Evolutionary conservation across 768 basidiomycete genomes (phyloP), one percentile per base, ranked within the genome.

Genomic region (Mycena epipterygia): DNA sequence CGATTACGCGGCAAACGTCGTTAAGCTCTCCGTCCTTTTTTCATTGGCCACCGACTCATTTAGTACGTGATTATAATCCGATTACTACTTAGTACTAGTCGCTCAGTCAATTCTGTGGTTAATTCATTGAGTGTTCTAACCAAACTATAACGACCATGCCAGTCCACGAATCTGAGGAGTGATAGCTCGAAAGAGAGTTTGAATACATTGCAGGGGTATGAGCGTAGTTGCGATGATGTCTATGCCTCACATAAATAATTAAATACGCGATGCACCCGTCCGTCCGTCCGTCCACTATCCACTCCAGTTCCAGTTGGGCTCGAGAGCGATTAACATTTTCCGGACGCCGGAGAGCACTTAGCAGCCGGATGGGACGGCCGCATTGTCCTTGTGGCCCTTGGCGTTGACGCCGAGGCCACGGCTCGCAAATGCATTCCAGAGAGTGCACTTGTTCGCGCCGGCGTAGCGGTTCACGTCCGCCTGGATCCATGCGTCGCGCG

Each of bases 361-460:
- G 61, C 61, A 63, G 17, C 33, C 61, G n/a, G 46, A 12, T 8
- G 61, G 61, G 27, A 63, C 61, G 29, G 11, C 41, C 17, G 61
- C 33, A 30, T 63, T 37, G 39, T 63, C 61, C 16, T 51, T 52
- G 49, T 63, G 61, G 49, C 23, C 30, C 35, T 51, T 63, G 5
- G 61, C 61, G 2, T 63, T 63, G 12, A 63, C 61, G 5, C 61
- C 61, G 19, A 63, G 51, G 16, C 61, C 61, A 19, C 61, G 61
- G 61, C 61, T 63, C 35, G 61, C 61, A 21, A 63, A 63, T 13
- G 49, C 61, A 8, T 51, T 63, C 61, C 61, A 63, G 48, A 63
- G 33, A 1, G 27, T 37, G 61, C 61, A 63, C 49, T 63, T 63
- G 61, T 63, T 63, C 1, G 35, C 49, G 39, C 61, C 61, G 35